These are phyloP conservation scores for Syncephalastrum racemosum DNA, from an alignment of 371 early-diverging fungal species.

Conservation along the genomic window DNA sequence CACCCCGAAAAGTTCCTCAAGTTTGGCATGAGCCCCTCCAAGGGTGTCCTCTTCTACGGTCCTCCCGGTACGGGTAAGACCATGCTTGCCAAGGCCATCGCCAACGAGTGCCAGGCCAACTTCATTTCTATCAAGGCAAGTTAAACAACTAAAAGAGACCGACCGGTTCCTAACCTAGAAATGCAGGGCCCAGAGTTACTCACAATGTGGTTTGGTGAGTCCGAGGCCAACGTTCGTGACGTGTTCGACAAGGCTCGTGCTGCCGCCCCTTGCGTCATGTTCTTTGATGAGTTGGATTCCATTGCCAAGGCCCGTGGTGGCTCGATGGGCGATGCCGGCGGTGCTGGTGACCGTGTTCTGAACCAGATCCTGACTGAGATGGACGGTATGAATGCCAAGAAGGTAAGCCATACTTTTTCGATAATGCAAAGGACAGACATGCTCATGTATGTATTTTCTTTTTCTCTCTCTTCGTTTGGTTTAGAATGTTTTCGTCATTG, in stretches of 20 bases:
- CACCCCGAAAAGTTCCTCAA: constrained; percentile 99
- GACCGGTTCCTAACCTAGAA: neutral
- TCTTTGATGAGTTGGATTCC: constrained; percentile 99
- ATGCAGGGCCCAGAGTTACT: constrained; percentile 97
- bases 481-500: constrained; percentile 98
- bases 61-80: constrained; percentile 99
- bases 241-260: constrained; percentile 99
- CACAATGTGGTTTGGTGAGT: constrained; percentile 99
- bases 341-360: constrained; percentile 98
- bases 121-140: constrained; percentile 98
- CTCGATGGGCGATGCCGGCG: constrained; percentile 87
- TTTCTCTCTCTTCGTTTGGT: constrained; percentile 31
- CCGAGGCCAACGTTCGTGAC: constrained; percentile 99
- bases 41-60: constrained; percentile 99
- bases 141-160: too few relatives aligned
- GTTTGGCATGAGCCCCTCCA: constrained; percentile 99
- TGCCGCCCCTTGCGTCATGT: constrained; percentile 99
- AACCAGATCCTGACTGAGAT: constrained; percentile 99
- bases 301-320: constrained; percentile 97
- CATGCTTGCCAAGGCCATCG: constrained; percentile 99
- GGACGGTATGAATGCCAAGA: constrained; percentile 99
- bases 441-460: constrained; percentile 70
- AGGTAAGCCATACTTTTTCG: constrained; percentile 90
- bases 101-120: constrained; percentile 99
- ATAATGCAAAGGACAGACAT: constrained; percentile 23